Conservation (phyloP, 2,329 filamentous ascomycete genomes). For the Curvularia lunata region DNA sequence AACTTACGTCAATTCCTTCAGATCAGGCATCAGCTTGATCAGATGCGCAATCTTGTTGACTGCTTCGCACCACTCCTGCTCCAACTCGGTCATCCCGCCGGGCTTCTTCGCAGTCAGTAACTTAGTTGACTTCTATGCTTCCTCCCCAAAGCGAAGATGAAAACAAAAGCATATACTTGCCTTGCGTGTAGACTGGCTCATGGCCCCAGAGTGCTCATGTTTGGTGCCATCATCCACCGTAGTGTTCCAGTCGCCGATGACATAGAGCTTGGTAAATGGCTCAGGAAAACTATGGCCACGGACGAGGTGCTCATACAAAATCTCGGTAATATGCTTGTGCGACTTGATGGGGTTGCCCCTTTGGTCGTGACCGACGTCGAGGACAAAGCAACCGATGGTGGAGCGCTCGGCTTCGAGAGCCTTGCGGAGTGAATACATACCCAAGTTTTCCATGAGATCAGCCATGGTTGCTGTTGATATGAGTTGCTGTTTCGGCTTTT, state of each 20-base stretch:
- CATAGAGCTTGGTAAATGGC: conserved; percentile 32
- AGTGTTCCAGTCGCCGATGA: conserved; percentile 35
- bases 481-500: neutral
- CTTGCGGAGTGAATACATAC: conserved; percentile 22
- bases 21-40: conserved; percentile 26
- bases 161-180: neutral
- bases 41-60: conserved; percentile 25
- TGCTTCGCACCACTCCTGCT: conserved; percentile 28
- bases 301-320: conserved; percentile 16
- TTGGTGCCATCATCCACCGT: neutral
- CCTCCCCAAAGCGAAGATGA: neutral
- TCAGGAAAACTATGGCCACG: neutral
- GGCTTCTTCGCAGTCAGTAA: conserved; percentile 5
- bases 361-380: conserved; percentile 27
- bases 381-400: conserved; percentile 19
- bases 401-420: conserved; percentile 18
- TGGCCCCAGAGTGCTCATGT: neutral
- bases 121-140: too few species aligned
- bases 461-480: conserved; percentile 15
- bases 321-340: conserved; percentile 13
- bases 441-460: conserved; percentile 17
- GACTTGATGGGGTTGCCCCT: conserved; percentile 17
- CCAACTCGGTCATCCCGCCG: neutral
- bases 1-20: conserved; percentile 41
- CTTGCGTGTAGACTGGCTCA: neutral